These are phyloP conservation scores for Trypanosoma vivax DNA, from an alignment of 208 protist species.

Conservation along the genomic window DNA sequence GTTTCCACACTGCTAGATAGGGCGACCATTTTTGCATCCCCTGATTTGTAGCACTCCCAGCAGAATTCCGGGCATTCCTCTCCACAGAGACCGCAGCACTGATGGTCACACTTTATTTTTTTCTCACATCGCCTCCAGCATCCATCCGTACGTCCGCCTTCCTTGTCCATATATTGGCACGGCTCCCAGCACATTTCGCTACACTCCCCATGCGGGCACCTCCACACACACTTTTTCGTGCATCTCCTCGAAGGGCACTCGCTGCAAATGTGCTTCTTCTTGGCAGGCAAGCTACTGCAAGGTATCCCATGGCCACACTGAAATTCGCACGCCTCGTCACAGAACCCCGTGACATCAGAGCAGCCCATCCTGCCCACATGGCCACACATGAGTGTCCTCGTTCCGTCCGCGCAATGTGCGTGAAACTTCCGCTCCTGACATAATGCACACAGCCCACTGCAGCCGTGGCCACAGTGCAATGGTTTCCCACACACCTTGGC, in stretches of 20 bases:
- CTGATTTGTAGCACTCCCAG: constrained; percentile 12
- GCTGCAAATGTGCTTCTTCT: background rate
- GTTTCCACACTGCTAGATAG: background rate
- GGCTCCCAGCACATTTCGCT: constrained; percentile 6
- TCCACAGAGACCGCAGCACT: constrained; percentile 40
- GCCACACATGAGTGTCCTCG: constrained; percentile 11
- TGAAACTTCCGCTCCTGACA: constrained; percentile 1
- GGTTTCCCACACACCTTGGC: background rate
- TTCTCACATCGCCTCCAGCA: constrained; percentile 28
- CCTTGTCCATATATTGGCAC: constrained; percentile 11
- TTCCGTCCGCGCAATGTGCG: background rate
- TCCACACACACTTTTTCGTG: constrained; percentile 13
- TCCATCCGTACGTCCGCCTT: background rate
- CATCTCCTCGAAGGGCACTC: constrained; percentile 7
- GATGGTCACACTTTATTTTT: constrained; percentile 8
- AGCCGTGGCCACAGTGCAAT: constrained; percentile 13
- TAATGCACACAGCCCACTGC: constrained; percentile 2
- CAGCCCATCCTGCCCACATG: constrained; percentile 1
- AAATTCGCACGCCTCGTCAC: constrained; percentile 1
- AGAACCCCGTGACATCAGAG: background rate
- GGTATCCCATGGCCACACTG: background rate
- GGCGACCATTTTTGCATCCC: background rate
- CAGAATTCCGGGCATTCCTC: constrained; percentile 32
- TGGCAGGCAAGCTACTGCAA: background rate
- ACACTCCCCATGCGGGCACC: constrained; percentile 16